Evolutionary conservation across 768 basidiomycete genomes (phyloP), one percentile per base, ranked within the genome.

Genomic region (Pseudohyphozyma bogoriensis): DNA sequence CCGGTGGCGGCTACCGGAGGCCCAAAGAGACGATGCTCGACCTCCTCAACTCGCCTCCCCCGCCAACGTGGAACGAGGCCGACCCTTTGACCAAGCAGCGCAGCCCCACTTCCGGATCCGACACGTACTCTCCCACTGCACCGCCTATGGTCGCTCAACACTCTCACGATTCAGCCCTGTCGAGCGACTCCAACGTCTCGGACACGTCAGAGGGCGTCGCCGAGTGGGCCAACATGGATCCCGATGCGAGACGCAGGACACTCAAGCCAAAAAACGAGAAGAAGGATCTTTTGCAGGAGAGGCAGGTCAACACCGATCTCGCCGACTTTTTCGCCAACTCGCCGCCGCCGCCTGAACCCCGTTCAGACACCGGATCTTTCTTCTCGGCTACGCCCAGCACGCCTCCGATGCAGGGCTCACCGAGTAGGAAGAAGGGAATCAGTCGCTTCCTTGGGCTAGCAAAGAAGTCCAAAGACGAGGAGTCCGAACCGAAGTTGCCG

Each of bases 191-290:
- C 35, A 35, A 22, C n/a, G 24, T 29, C n/a, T 36, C 36, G 18
- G 26, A n/a, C 35, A 28, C 36, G 22, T 28, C n/a, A n/a, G n/a
- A 20, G 6, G 52, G 47, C 9, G 61, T 53, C 36, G 61, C 57
- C n/a, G 56, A 55, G 7, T 50, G 49, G 40, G 20, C 47, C n/a
- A 47, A 47, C 26, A n/a, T 33, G 33, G 47, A 39, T 35, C 58
- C 45, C 20, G 28, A 45, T 15, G 47, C 37, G 44, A 22, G 58
- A 8, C 12, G 13, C 29, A 33, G 33, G 24, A 42, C 33, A 24
- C 26, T 62, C 42, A 65, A 65, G 51, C 54, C 64, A 15, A 65
- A 65, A 44, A 58, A 65, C 39, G 64, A 65, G 54, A 33, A 51
- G 12, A 8, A 51, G 28, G 64, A 65, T 24, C 2, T 62, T 15